Evolutionary conservation across 345 rosid genomes (phyloP).

Genomic region (Raphanus raphanistrum): DNA sequence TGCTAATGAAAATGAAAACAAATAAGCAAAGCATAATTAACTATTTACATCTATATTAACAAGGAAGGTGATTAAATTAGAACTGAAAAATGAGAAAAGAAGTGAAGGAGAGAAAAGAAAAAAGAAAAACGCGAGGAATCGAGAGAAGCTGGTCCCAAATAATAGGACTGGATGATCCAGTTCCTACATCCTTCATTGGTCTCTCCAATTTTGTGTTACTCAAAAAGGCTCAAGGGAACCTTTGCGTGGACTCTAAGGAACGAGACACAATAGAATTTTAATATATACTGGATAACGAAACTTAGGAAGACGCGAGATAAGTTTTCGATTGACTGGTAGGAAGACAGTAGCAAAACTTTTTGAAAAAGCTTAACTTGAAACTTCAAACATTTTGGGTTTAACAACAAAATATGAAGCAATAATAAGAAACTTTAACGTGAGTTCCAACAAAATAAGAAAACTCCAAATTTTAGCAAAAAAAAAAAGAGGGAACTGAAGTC

Average conservation of each 20-base stretch:
- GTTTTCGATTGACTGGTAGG: neutral
- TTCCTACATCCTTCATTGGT: slow-evolving; percentile 40
- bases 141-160: slow-evolving; percentile 52
- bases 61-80: neutral
- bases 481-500: neutral
- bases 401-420: neutral
- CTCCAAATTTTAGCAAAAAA: too few relatives aligned
- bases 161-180: slow-evolving; percentile 49
- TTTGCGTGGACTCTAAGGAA: slow-evolving; percentile 63
- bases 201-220: slow-evolving; percentile 41
- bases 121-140: neutral
- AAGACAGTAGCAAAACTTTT: neutral
- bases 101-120: neutral
- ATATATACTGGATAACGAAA: neutral
- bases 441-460: neutral
- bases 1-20: neutral
- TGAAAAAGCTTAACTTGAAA: neutral
- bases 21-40: neutral
- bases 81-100: neutral
- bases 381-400: neutral
- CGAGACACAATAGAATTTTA: neutral
- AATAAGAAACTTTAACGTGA: neutral
- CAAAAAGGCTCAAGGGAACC: slow-evolving; percentile 36
- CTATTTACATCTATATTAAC: neutral
- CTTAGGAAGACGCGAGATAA: neutral